Evolutionary conservation across 768 basidiomycete genomes (phyloP), one percentile per base, ranked within the genome.

Genomic region (Mycena filopes): DNA sequence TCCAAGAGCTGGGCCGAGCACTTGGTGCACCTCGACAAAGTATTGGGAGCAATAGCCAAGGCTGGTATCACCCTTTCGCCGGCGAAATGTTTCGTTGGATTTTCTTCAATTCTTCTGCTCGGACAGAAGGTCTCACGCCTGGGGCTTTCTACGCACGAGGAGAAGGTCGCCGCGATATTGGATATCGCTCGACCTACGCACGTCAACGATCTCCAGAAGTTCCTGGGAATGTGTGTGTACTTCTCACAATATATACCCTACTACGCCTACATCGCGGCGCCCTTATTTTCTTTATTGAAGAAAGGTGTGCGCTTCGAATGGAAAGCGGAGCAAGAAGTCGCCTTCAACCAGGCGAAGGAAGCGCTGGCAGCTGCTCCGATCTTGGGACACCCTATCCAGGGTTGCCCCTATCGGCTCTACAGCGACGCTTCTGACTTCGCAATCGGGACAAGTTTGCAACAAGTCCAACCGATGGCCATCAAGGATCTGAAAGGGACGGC

Each of bases 151-250:
- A 56, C 68, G 3, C 69, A 74, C 51, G 42, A 46, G 29, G 71
- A 74, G 45, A 74, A 74, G 38, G 63, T 74, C 6, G 59, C 63
- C 11, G 73, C 73, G 9, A 74, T 74, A 10, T 12, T 36, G 20
- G 56, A 66, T 12, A 43, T 72, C 0, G 48, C 57, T 1, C 21
- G 42, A 0, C 74, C 74, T 0, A 42, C 13, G 8, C 71, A 70
- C n/a, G 55, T 71, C 20, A 38, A 55, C 2, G 67, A 69, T 15
- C 45, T 75, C 23, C 70, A 71, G 40, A 72, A 58, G 7, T 75
- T 73, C 59, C 54, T 76, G 4, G 73, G 75, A 8, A 74, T 69
- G 72, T 70, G 72, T 4, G 73, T 75, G 0, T 77, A 76, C 46
- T 77, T 76, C 55, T 58, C 73, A 1, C 42, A 60, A 1, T 77